Conservation (phyloP, 2,329 filamentous ascomycete genomes). For the Paecilomyces dactylethromorphus region DNA sequence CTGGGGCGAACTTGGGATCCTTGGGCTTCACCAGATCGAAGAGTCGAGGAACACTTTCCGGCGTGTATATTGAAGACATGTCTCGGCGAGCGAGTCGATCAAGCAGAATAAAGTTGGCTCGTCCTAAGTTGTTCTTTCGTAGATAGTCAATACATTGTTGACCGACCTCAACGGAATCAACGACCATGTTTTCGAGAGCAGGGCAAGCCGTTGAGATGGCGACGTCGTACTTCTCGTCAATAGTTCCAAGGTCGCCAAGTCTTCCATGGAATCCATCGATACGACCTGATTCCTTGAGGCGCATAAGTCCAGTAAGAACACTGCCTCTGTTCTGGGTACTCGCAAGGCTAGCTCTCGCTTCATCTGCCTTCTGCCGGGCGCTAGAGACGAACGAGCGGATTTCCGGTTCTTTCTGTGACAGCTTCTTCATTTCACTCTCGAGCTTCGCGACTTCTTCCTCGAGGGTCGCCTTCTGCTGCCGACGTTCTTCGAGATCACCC, state of each 20-base stretch:
- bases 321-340: conserved; percentile 89
- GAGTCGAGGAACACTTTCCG: conserved; percentile 82
- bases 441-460: conserved; percentile 69
- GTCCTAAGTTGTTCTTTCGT: conserved; percentile 91
- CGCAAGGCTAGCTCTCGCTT: conserved; percentile 83
- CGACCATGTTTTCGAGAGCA: conserved; percentile 89
- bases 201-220: conserved; percentile 97
- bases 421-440: conserved; percentile 64
- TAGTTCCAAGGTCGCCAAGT: conserved; percentile 86
- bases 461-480: conserved; percentile 63
- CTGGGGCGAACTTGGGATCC: conserved; percentile 76
- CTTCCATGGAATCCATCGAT: conserved; percentile 96
- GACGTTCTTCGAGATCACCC: conserved; percentile 68
- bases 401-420: conserved; percentile 71
- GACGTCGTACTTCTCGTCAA: conserved; percentile 89
- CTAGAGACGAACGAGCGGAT: conserved; percentile 79
- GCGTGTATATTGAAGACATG: conserved; percentile 73
- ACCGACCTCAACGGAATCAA: conserved; percentile 89
- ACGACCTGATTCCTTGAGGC: conserved; percentile 89
- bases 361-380: conserved; percentile 89
- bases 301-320: conserved; percentile 84
- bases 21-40: conserved; percentile 91
- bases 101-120: conserved; percentile 94
- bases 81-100: conserved; percentile 78
- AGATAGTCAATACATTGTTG: conserved; percentile 98